These are phyloP conservation scores for Picea sitchensis DNA, from an alignment of 75 land plant species.

Conservation along the genomic window DNA sequence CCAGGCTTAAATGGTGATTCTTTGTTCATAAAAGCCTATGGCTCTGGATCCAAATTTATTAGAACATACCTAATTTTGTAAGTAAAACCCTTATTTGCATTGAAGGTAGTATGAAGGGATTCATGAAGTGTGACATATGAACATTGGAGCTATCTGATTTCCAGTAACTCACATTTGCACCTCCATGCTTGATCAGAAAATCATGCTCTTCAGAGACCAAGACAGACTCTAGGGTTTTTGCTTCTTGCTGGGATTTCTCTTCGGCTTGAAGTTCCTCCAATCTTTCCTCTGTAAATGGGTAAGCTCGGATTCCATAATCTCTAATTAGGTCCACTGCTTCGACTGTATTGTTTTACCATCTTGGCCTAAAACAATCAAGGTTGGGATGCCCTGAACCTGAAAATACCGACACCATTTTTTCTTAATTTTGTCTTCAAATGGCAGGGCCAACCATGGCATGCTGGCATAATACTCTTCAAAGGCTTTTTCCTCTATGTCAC, in stretches of 20 bases:
- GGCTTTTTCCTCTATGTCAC: slow-evolving; percentile 22
- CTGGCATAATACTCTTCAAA: slow-evolving; percentile 17
- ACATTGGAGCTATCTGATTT: too few relatives aligned
- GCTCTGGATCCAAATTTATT: too few relatives aligned
- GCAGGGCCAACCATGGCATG: slow-evolving; percentile 34
- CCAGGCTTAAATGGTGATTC: too few relatives aligned
- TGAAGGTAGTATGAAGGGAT: too few relatives aligned
- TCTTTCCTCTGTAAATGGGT: slow-evolving; percentile 25
- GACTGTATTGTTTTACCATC: slow-evolving; percentile 21
- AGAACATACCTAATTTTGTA: too few relatives aligned
- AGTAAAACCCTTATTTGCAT: too few relatives aligned
- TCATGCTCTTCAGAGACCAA: slow-evolving; percentile 22
- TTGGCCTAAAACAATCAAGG: slow-evolving; percentile 20
- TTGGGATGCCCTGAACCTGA: slow-evolving; percentile 24
- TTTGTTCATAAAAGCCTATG: too few relatives aligned
- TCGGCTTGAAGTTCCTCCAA: slow-evolving; percentile 14
- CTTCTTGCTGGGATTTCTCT: slow-evolving; percentile 8
- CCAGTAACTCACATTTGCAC: background rate
- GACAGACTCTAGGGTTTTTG: slow-evolving; percentile 21
- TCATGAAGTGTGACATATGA: too few relatives aligned
- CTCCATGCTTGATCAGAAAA: slow-evolving; percentile 18
- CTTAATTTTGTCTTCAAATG: slow-evolving; percentile 14
- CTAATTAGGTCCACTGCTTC: slow-evolving; percentile 12
- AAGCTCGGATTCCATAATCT: slow-evolving; percentile 11
- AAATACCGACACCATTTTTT: slow-evolving; percentile 17